A percentile compares a stretch with the other conserved stretches of the same genome.
These are phyloP conservation scores for Apium graveolens DNA, from an alignment of 129 eudicot species.

Conservation along the genomic window DNA sequence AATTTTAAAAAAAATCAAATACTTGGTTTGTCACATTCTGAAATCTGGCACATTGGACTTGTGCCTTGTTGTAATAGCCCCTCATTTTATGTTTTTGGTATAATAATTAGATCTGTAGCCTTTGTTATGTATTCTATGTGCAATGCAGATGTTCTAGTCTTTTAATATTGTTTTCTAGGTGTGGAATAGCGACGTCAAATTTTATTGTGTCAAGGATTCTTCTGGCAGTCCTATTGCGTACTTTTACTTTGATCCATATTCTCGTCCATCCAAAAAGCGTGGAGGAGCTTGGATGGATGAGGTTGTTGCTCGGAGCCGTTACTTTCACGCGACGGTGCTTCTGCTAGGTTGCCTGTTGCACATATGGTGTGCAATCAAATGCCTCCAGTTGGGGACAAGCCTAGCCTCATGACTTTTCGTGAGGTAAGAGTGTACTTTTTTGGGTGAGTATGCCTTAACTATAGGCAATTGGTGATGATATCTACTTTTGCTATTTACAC, in stretches of 20 bases:
- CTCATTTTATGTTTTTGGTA: not conserved
- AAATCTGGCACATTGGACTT: not conserved
- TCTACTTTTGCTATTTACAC: too few species aligned
- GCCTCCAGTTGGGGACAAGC: constrained; percentile 99
- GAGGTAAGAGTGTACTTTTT: constrained; percentile 57
- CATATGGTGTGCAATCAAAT: constrained; percentile 99
- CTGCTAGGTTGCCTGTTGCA: constrained; percentile 86
- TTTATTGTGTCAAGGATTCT: constrained; percentile 75
- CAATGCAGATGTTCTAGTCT: too few species aligned
- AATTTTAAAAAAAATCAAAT: not conserved
- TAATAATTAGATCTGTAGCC: not conserved
- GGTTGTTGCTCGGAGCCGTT: constrained; percentile 80
- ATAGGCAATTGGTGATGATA: not conserved
- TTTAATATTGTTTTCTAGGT: too few species aligned
- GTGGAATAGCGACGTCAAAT: constrained; percentile 77
- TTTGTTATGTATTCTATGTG: not conserved
- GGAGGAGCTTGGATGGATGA: constrained; percentile 99
- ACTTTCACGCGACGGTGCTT: constrained; percentile 55
- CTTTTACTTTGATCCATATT: constrained; percentile 94
- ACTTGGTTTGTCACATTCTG: not conserved
- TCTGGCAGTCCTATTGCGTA: constrained; percentile 68
- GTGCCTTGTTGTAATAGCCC: too few species aligned
- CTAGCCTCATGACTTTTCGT: constrained; percentile 97
- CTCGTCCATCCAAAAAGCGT: constrained; percentile 89
- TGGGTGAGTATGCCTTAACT: not conserved